Base-by-base conservation (phyloP, 192 early-diverging fungal species). In the Dimargaris cristalligena region DNA sequence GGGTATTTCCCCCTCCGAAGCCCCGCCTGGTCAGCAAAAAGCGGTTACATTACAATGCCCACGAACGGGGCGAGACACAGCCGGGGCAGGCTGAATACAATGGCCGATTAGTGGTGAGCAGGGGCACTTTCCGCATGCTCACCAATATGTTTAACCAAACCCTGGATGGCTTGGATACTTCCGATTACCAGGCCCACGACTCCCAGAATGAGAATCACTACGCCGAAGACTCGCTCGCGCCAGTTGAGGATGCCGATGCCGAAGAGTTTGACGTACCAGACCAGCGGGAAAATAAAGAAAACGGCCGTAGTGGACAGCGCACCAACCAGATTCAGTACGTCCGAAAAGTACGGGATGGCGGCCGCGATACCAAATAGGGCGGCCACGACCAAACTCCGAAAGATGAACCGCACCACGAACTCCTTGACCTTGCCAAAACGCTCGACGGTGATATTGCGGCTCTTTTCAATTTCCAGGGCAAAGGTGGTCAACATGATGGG, bases 401-500 rank as follows among this genome's bases (percentile, higher is more conserved):
- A 74, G 0, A 73, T 34, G 8, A 76, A 49, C 2, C 78, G 80
- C 34, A 78, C 65, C 0, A 65, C 47, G 44, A 77, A 78, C 58
- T 86, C 80, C 30, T 66, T 50, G 26, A 58, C 45, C 51, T 66
- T 69, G 25, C 76, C 71, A 29, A 71, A 31, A 28, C 66, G 56
- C 55, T 68, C 63, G 3, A 65, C 46, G 1, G 67, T 68, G 35
- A 82, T 71, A 14, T 77, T 58, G 59, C 81, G 66, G 60, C 71
- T 68, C 13, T 75, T 64, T 64, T 87, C 85, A 30, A 83, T 48
- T 59, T 83, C 80, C 23, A 85, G 62, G 34, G 82, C 70, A 26
- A 86, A 78, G 6, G 81, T 80, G 6, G 83, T 80, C n/a, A 91
- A 52, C 35, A 88, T 67, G 35, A 91, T 80, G 1, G 88, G 88